These are phyloP conservation scores for Ceratocystis cacaofunesta DNA, from an alignment of 2,329 filamentous ascomycete genomes.

Conservation along the genomic window DNA sequence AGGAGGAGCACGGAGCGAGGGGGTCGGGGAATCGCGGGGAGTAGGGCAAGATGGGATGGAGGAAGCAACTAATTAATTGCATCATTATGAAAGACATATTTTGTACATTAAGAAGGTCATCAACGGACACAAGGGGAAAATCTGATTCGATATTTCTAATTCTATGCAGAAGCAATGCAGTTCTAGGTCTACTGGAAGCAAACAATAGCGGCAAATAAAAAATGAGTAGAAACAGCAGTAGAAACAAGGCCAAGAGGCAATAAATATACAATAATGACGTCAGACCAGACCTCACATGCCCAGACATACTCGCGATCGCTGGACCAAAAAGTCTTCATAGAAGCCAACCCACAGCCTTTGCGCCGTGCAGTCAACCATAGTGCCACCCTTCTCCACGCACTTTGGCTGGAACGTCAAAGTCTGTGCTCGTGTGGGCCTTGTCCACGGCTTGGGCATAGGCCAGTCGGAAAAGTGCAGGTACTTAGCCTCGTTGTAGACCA, in stretches of 20 bases:
- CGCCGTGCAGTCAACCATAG: slow-evolving; percentile 29
- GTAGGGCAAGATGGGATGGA: background rate
- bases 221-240: background rate
- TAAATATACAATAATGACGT: background rate
- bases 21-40: no score
- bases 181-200: no score
- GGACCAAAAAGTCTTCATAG: slow-evolving; percentile 35
- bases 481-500: slow-evolving; percentile 43
- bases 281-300: background rate
- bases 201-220: background rate
- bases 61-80: background rate
- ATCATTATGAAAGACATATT: slow-evolving; percentile 3
- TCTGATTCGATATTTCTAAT: background rate
- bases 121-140: background rate
- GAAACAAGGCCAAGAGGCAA: background rate
- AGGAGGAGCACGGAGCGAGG: background rate
- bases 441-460: slow-evolving; percentile 49
- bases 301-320: slow-evolving; percentile 5
- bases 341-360: slow-evolving; percentile 21
- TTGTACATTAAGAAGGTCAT: slow-evolving; percentile 10
- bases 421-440: slow-evolving; percentile 18
- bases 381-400: slow-evolving; percentile 34
- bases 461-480: slow-evolving; percentile 58
- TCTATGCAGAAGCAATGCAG: background rate
- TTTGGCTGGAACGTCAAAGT: slow-evolving; percentile 18